Evolutionary conservation across 352 stramenopile species (phyloP).

Genomic region (Globisporangium lucens): DNA sequence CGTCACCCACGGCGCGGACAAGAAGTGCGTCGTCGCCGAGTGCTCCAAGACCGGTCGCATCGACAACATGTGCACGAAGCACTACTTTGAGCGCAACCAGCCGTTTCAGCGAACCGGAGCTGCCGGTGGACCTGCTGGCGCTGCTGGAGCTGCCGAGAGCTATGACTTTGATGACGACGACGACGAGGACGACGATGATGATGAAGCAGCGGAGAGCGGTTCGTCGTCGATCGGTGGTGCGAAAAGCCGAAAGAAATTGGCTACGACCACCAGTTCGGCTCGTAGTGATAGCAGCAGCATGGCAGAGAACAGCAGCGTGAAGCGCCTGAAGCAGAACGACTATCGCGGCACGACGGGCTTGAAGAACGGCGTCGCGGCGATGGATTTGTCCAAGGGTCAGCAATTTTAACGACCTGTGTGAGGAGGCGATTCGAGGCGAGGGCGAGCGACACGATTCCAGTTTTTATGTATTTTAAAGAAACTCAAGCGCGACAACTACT

Average conservation of each 20-base stretch:
- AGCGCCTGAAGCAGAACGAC: slow-evolving; percentile 14
- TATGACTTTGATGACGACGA: slow-evolving; percentile 6
- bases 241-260: slow-evolving; percentile 1
- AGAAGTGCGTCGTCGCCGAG: slow-evolving; percentile 75
- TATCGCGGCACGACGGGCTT: slow-evolving; percentile 6
- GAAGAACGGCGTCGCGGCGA: slow-evolving; percentile 16
- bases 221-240: neutral
- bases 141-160: neutral
- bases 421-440: neutral
- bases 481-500: slow-evolving; percentile 1
- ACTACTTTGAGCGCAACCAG: slow-evolving; percentile 81
- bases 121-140: neutral
- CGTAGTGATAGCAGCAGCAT: neutral
- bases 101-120: slow-evolving; percentile 13
- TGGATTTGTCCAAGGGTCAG: slow-evolving; percentile 19
- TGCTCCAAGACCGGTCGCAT: slow-evolving; percentile 84
- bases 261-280: neutral
- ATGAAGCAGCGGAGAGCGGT: neutral
- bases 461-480: slow-evolving; percentile 23
- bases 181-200: slow-evolving; percentile 8
- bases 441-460: slow-evolving; percentile 1
- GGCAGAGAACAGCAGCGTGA: slow-evolving; percentile 2
- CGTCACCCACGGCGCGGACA: slow-evolving; percentile 79
- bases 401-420: neutral
- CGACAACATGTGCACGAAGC: slow-evolving; percentile 80